Evolutionary conservation across 257 asterid genomes (phyloP).

Genomic region (Agastache rugosa): DNA sequence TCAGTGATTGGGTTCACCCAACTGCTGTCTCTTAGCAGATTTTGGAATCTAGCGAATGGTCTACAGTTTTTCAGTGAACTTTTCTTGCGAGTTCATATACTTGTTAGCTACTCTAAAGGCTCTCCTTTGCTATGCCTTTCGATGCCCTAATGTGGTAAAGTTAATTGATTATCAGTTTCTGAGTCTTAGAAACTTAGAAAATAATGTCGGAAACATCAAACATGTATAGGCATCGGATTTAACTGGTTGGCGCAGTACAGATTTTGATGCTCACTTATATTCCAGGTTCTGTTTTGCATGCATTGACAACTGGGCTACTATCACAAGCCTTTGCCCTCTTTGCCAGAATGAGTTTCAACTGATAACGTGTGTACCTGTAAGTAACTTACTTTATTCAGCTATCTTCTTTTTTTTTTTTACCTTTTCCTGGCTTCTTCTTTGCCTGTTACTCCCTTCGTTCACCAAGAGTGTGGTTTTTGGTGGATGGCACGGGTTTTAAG

Average conservation of each 20-base stretch:
- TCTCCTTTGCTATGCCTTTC: constrained; percentile 10
- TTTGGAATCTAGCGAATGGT: neutral
- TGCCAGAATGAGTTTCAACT: constrained; percentile 97
- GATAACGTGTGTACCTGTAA: constrained; percentile 99
- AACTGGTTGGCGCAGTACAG: constrained; percentile 27
- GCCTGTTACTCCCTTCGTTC: too few relatives aligned
- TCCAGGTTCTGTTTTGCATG: constrained; percentile 99
- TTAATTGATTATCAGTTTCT: constrained; percentile 11
- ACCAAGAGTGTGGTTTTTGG: too few relatives aligned
- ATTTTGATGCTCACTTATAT: constrained; percentile 41
- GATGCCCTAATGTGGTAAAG: constrained; percentile 16
- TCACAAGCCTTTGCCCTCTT: constrained; percentile 95
- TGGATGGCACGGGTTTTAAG: too few relatives aligned
- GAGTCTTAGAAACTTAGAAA: neutral
- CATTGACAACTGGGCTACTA: constrained; percentile 99
- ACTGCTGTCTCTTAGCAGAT: neutral
- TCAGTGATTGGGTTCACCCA: neutral
- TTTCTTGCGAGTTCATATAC: constrained; percentile 12
- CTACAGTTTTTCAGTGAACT: neutral
- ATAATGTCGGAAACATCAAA: constrained; percentile 18
- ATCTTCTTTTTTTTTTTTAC: constrained; percentile 11
- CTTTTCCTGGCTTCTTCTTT: neutral
- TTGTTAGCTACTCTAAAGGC: constrained; percentile 15
- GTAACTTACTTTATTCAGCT: constrained; percentile 46
- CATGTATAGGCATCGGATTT: constrained; percentile 8